Base-by-base conservation (phyloP, 176 grass and related monocot genomes). In the Zoysia pacifica region DNA sequence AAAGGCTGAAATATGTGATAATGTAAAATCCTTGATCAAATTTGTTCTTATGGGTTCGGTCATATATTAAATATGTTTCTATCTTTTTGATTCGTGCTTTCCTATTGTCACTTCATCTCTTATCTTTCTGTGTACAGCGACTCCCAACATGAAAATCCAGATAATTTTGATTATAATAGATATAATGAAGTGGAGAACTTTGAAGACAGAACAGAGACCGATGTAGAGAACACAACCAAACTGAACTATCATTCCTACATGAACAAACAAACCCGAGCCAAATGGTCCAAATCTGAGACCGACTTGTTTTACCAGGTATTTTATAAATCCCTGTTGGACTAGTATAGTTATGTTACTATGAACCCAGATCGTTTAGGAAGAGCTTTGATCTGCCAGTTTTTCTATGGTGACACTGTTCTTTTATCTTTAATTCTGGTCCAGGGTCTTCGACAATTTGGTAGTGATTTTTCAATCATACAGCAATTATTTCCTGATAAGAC, bases 401-500 rank as follows among this genome's bases (percentile, higher is more conserved):
- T 81, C 54, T 52, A 28, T 70, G 71, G 7, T 77, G 47, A 15
- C 10, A 28, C 11, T 82, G 15, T 43, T 79, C 74, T 28, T 28
- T 68, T 63, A 64, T 72, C 28, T 28, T 28, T 78, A 37, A 69
- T 82, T 81, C 56, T 69, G 51, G 44, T 75, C 48, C 87, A 98
- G 95, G 95, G 89, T 55, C 86, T 98, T 79, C 83, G 60, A 49
- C 95, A 98, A 75, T 94, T 98, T 93, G 92, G 95, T 62, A 93
- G 86, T 4, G 95, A 98, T 89, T 94, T 98, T 87, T 83, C 85
- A 74, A 98, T 98, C 90, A 93, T 98, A 93, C 91, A 93, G 2
- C 90, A 89, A 72, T 62, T 97, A 54, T 92, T 97, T 62, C 92
- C 92, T 81, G 89, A 91, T 62, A 87, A 91, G 61, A 93, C 91